Base-by-base conservation (phyloP, 257 asterid genomes). In the Catharanthus roseus region DNA sequence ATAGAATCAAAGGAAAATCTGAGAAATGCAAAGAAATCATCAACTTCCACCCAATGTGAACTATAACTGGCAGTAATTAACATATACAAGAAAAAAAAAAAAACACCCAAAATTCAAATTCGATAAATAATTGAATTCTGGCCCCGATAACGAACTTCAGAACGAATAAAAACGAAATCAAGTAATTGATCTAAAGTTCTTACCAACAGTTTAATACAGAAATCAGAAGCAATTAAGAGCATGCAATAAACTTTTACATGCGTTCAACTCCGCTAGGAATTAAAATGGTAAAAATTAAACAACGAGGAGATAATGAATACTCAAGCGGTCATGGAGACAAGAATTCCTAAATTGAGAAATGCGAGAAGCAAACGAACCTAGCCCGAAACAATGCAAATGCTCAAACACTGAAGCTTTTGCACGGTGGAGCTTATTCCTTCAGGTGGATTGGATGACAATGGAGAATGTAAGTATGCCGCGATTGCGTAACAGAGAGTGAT, bases 101-200 rank as follows among this genome's bases (percentile, higher is more conserved):
- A 70, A 51, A 72, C 5, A 39, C 58, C 72, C 60, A 64, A 15
- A 54, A 75, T 54, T 72, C 21, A 26, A 49, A 55, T 66, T 67
- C n/a, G 67, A 9, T 18, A 58, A 34, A 67, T n/a, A 56, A 24
- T 49, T 4, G 41, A 62, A 44, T 31, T 19, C 29, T 23, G 26
- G 51, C 41, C 56, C 64, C 41, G 23, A 44, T 7, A 42, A 34
- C 24, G 49, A 61, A 28, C 42, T 56, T 71, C 65, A 50, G 29
- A 24, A 50, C 58, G 31, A 31, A 34, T 42, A 16, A 11, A 55
- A 23, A 68, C 12, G 39, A 24, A 13, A 13, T 36, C 7, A 44
- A 68, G 12, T 41, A 47, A 51, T 62, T 58, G 57, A 42, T 68
- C 61, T 7, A 44, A 34, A 67, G 13, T 53, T 11, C 11, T 36